Evolutionary conservation across 1,284 basidiomycete species (phyloP).

Genomic region (Puccinia hordei): DNA sequence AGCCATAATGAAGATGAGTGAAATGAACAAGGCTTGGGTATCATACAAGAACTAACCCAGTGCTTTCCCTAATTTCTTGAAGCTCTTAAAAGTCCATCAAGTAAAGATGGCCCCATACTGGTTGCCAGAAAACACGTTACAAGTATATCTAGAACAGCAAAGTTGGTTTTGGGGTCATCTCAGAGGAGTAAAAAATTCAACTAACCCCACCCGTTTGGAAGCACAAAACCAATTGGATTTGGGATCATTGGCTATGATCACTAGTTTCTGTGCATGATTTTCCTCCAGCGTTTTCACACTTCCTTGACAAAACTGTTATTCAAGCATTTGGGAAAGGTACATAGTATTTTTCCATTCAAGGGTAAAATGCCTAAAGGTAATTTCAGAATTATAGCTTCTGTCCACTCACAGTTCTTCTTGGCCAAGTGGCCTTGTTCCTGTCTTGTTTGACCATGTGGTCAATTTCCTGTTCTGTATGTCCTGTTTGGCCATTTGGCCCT

Average conservation of each 20-base stretch:
- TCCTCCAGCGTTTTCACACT: conserved; percentile 59
- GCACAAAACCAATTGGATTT: conserved; percentile 80
- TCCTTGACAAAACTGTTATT: too few species aligned
- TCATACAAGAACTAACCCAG: conserved; percentile 60
- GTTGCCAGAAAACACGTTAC: conserved; percentile 78
- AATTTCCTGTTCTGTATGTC: too few species aligned
- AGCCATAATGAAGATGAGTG: conserved; percentile 14
- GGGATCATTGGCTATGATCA: conserved; percentile 78
- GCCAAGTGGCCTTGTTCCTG: too few species aligned
- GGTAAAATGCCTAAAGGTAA: too few species aligned
- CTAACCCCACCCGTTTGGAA: conserved; percentile 68
- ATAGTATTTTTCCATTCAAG: too few species aligned
- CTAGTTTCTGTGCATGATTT: conserved; percentile 66
- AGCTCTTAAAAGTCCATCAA: conserved; percentile 65
- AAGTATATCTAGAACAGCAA: conserved; percentile 62
- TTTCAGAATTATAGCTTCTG: too few species aligned
- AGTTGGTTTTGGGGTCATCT: not conserved
- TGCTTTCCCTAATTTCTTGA: conserved; percentile 68
- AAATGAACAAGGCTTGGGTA: not conserved
- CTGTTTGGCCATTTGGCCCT: too few species aligned
- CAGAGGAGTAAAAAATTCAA: not conserved
- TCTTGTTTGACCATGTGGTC: too few species aligned
- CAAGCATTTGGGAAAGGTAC: too few species aligned
- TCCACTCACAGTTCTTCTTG: too few species aligned
- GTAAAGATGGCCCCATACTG: conserved; percentile 78